Evolutionary conservation across 2,329 filamentous ascomycete species (phyloP), one percentile per base, ranked within the genome.

Genomic region (Gyromitra esculenta): DNA sequence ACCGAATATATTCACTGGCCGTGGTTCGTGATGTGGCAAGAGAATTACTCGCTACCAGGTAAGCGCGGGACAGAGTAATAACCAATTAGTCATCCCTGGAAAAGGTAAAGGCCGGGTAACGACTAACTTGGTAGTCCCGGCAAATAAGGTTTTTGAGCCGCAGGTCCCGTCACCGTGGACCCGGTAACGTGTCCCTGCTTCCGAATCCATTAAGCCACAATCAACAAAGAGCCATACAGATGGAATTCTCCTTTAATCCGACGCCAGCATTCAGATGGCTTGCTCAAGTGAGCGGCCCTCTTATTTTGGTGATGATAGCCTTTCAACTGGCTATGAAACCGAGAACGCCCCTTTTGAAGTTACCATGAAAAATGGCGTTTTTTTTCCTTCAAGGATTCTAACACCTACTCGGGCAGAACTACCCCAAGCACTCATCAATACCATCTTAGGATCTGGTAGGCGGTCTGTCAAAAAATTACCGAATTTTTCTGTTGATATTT

Each of bases 131-230:
- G 72, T 57, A 45, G 31, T 39, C 1, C 57, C 39, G 57, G 39
- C 65, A 70, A 71, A 75, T 75, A 70, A 71, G 72, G 65, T 75
- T 64, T 45, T 57, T 70, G 59, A 75, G 72, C 65, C 72, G 57
- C 65, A 75, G 65, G 67, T 70, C 72, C 65, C 66, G 72, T 75
- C 64, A 41, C 71, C 71, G 48, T 74, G 71, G 71, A 54, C 64
- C 45, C 71, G 71, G 71, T 74, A 74, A 74, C 64, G 57, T 59
- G 65, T 75, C 72, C 72, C 72, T 75, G 72, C 48, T 69, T 69
- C 25, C 71, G 56, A 60, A 69, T 62, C 37, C 52, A 75, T 70
- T 31, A 57, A 70, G 72, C 66, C 59, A 75, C 72, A 75, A 41
- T 57, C 65, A 70, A 75, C 62, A 60, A 31, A 63, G 56, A 73